Percentiles rank a stretch among this genome's conserved stretches.
Conservation (phyloP, 257 asterid genomes). For the Echites panduratus region DNA sequence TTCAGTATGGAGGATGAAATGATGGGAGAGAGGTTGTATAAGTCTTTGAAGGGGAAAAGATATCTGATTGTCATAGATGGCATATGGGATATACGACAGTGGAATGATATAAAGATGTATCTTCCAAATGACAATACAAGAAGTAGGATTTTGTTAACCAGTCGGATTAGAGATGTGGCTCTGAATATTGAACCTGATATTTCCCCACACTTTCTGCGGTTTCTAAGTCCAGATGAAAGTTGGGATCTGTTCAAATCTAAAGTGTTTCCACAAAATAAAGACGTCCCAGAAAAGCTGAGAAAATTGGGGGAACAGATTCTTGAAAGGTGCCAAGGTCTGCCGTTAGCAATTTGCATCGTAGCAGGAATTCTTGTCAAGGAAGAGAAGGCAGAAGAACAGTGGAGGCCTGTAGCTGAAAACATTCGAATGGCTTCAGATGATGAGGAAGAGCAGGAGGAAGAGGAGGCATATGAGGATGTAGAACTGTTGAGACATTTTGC, state of each 20-base stretch:
- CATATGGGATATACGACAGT: not conserved
- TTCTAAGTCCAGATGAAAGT: not conserved
- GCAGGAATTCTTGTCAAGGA: constrained; percentile 6
- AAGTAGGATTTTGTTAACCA: constrained; percentile 1
- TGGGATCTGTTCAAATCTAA: constrained; percentile 3
- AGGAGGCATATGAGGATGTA: no score
- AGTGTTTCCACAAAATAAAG: not conserved
- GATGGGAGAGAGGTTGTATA: not conserved
- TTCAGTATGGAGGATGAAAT: not conserved
- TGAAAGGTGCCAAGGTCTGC: not conserved
- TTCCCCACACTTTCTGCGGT: not conserved
- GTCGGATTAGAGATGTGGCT: not conserved
- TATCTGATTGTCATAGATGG: constrained; percentile 10
- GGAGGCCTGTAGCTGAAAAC: not conserved
- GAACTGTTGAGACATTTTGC: no score
- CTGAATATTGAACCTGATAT: not conserved
- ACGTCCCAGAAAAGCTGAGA: not conserved
- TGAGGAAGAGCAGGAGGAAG: no score
- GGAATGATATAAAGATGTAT: not conserved
- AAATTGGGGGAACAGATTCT: not conserved
- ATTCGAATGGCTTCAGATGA: not conserved
- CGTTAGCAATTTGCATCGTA: not conserved
- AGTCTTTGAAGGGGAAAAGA: not conserved
- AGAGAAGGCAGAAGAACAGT: not conserved
- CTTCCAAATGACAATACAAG: not conserved